phyloP scores from a whole-genome alignment of 1,139 yeast species.

The Scheffersomyces insectosa region DNA sequence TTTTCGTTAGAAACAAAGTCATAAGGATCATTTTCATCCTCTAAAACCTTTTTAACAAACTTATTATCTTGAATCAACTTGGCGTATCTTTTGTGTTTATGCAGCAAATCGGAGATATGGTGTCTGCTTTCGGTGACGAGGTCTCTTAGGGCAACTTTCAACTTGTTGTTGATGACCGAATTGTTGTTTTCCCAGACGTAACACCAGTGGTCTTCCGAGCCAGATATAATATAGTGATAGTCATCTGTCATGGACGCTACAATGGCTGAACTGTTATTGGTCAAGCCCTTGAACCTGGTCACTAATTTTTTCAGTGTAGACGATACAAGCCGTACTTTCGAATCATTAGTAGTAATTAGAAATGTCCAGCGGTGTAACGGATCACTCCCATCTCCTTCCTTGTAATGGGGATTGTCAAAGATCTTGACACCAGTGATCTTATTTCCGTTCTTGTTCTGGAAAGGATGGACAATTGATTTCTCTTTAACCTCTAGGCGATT shows the following conservation, averaged over 20 bases:
- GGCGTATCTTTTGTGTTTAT: conserved; percentile 33
- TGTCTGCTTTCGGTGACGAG: conserved; percentile 36
- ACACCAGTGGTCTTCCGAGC: conserved; percentile 70
- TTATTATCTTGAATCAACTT: conserved; percentile 35
- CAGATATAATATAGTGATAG: conserved; percentile 50
- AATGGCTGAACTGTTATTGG: conserved; percentile 70
- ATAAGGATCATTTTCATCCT: conserved; percentile 17
- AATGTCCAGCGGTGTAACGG: conserved; percentile 36
- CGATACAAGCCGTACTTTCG: conserved; percentile 68
- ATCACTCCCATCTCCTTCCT: conserved; percentile 10
- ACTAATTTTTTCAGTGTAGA: conserved; percentile 57
- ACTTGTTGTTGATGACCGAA: conserved; percentile 38
- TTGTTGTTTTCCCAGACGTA: conserved; percentile 67
- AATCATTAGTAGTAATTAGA: conserved; percentile 76
- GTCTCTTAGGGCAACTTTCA: conserved; percentile 36
- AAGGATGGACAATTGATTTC: conserved; percentile 25
- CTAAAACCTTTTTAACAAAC: conserved; percentile 30
- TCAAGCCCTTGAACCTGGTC: conserved; percentile 71
- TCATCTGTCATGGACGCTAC: conserved; percentile 66
- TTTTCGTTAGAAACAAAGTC: conserved; percentile 48
- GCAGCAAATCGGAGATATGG: conserved; percentile 32
- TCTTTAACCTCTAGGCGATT: conserved; percentile 55
- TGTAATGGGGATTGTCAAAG: conserved; percentile 21
- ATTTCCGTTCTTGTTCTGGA: conserved; percentile 32
- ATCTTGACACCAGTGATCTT: conserved; percentile 45